Evolutionary conservation across 202 grass and related monocot genomes (phyloP), one percentile per base, ranked within the genome.

Genomic region (Digitaria exilis): DNA sequence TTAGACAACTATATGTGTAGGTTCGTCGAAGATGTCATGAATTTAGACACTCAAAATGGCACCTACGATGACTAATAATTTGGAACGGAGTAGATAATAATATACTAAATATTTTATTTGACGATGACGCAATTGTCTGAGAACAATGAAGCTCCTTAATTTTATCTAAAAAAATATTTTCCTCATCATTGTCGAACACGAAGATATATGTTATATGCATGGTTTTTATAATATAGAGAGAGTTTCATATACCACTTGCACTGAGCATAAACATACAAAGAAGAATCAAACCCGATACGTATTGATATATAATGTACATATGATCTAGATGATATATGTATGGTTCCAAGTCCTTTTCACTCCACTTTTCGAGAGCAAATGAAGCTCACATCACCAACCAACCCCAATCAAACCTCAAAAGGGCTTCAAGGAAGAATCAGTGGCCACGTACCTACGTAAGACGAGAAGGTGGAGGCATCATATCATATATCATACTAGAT

Each of bases 361-460:
- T 71, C 13, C 21, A 57, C 83, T 62, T 85, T 78, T 85, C 6
- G 13, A n/a, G 21, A 7, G 26, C 55, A 49, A 73, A 37, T 39
- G 69, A 61, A 60, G 54, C 31, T 65, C 76, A 72, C 84, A 65
- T 80, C 76, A 7, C 45, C 84, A 65, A 73, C 84, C 35, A 73
- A 80, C 55, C 75, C 75, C 7, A 79, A 64, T 78, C 9, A 66
- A 71, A 52, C 32, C 68, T 24, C 57, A 56, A 77, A 85, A 71
- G 56, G 57, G 14, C 44, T n/a, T 31, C 6, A 73, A 26, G 32
- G 32, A 73, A 10, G 67, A 46, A 46, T 18, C 16, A 18, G 55
- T 24, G 66, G 83, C 66, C 84, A 79, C 84, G 66, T 85, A 79
- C 55, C 17, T 77, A 72, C 75, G 31, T 79, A 72, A 52, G 73